Percentiles rank a stretch among this genome's conserved stretches.
These are phyloP conservation scores for Teunomyces barrocoloradensis DNA, from an alignment of 805 yeast genomes.

Conservation along the genomic window DNA sequence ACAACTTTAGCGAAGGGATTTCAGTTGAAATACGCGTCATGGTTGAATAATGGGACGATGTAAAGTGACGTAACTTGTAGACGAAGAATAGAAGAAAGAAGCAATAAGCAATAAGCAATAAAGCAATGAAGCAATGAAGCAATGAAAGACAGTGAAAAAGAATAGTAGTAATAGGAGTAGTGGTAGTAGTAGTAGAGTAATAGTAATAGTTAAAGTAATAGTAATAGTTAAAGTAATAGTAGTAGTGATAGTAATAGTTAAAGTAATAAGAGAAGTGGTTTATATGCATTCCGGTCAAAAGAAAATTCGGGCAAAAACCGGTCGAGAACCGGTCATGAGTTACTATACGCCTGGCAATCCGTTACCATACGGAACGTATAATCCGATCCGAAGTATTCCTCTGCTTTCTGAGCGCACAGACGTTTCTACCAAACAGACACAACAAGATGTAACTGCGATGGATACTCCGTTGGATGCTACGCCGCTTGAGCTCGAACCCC, in stretches of 20 bases:
- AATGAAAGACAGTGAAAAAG: too few relatives aligned
- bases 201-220: too few relatives aligned
- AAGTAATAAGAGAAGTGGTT: neutral
- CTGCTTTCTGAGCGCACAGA: neutral
- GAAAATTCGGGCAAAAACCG: slow-evolving; percentile 1
- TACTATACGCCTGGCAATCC: slow-evolving; percentile 8
- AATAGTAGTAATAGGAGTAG: neutral
- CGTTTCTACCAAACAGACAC: neutral
- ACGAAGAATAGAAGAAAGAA: too few relatives aligned
- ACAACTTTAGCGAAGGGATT: neutral
- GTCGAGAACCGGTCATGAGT: slow-evolving; percentile 7
- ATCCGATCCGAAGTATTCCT: slow-evolving; percentile 9
- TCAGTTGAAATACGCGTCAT: too few relatives aligned
- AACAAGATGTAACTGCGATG: neutral
- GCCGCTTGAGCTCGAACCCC: neutral
- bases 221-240: neutral
- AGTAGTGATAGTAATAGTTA: neutral
- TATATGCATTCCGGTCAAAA: neutral
- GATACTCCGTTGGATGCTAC: neutral
- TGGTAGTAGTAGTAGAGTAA: neutral
- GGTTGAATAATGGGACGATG: too few relatives aligned
- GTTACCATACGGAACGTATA: slow-evolving; percentile 9
- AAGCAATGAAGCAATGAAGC: too few relatives aligned
- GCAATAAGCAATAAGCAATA: too few relatives aligned
- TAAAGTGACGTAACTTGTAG: too few relatives aligned